phyloP scores from a whole-genome alignment of 352 stramenopile genomes.

The Phytophthora boehmeriae region DNA sequence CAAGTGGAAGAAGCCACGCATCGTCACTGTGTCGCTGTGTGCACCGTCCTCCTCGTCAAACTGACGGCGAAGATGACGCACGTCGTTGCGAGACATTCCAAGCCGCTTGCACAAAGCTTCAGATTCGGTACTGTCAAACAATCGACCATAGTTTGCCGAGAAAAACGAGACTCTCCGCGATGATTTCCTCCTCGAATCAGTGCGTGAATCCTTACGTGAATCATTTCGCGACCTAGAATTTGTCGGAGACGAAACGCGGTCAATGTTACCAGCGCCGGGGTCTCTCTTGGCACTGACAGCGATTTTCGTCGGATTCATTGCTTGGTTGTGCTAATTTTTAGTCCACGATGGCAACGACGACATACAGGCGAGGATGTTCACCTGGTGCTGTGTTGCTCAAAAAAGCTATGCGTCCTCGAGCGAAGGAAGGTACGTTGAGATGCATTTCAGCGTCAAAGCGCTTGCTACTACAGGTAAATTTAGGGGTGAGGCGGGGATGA shows the following conservation, averaged over 20 bases:
- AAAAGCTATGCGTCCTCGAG: background rate
- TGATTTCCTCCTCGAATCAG: background rate
- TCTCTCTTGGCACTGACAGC: constrained; percentile 8
- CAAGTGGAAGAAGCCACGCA: constrained; percentile 61
- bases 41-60: constrained; percentile 48
- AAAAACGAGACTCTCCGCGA: constrained; percentile 9
- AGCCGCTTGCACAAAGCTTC: constrained; percentile 41
- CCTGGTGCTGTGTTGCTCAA: background rate
- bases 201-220: too few species aligned
- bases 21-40: constrained; percentile 42
- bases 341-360: constrained; percentile 2
- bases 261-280: background rate
- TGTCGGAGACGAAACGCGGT: background rate
- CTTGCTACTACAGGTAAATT: background rate
- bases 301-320: constrained; percentile 26
- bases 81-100: constrained; percentile 37
- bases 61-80: constrained; percentile 36
- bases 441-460: background rate
- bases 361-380: background rate
- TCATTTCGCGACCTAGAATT: too few species aligned
- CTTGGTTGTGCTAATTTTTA: constrained; percentile 19
- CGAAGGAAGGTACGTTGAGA: background rate
- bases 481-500: background rate
- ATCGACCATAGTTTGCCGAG: constrained; percentile 14
- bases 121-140: constrained; percentile 32